These are phyloP conservation scores for Eugenia klotzschiana DNA, from an alignment of 441 rosid genomes.

Conservation along the genomic window DNA sequence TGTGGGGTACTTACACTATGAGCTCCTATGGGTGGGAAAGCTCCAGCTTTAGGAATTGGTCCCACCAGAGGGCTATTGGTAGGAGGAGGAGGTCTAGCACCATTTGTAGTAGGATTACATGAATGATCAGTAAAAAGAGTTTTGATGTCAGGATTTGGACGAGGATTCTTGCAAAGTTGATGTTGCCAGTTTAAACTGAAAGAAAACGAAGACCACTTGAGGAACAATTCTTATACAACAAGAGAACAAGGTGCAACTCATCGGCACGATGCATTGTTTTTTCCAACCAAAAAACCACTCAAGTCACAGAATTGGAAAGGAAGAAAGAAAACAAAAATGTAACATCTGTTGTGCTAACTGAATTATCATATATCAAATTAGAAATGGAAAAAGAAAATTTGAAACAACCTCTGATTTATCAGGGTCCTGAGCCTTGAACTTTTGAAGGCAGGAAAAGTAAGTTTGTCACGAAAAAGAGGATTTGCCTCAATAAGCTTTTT, in stretches of 20 bases:
- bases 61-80: conserved; percentile 34
- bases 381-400: not conserved
- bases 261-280: not conserved
- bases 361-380: not conserved
- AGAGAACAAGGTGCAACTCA: not conserved
- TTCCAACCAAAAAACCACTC: not conserved
- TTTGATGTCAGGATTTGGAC: conserved; percentile 55
- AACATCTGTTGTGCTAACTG: not conserved
- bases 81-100: conserved; percentile 39
- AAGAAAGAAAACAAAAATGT: not conserved
- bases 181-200: conserved; percentile 67
- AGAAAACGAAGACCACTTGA: not conserved
- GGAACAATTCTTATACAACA: not conserved
- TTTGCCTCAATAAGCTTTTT: conserved; percentile 83
- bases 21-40: conserved; percentile 42
- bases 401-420: conserved; percentile 69
- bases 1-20: conserved; percentile 28
- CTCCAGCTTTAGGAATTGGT: conserved; percentile 42
- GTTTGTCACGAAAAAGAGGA: conserved; percentile 81
- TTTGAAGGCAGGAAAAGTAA: conserved; percentile 56
- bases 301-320: not conserved
- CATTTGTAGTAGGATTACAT: conserved; percentile 36
- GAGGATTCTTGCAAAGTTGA: conserved; percentile 64
- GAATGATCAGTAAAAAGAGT: conserved; percentile 52
- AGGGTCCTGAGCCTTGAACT: conserved; percentile 69